Evolutionary conservation across 306 rosid genomes (phyloP).

Genomic region (Casuarina cunninghamiana): DNA sequence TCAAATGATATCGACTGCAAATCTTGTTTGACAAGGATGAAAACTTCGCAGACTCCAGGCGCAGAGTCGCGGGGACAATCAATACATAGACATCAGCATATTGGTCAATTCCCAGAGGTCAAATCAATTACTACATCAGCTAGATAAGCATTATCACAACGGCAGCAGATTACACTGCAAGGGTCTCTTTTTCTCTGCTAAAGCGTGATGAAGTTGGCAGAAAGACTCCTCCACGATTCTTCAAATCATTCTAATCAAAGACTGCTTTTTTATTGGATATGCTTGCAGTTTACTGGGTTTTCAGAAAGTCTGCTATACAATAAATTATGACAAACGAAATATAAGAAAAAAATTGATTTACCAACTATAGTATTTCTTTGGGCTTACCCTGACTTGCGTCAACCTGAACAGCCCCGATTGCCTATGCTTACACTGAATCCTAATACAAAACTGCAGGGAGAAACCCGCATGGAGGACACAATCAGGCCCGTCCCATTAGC

Average conservation of each 20-base stretch:
- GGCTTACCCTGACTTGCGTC: conserved; percentile 34
- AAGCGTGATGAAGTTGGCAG: background rate
- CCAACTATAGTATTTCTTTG: conserved; percentile 27
- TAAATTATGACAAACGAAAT: conserved; percentile 12
- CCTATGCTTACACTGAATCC: conserved; percentile 11
- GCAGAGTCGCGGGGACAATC: background rate
- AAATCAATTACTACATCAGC: background rate
- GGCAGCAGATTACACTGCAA: background rate
- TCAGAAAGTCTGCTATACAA: conserved; percentile 42
- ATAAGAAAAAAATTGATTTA: background rate
- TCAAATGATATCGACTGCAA: too few relatives aligned
- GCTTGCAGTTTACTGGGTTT: conserved; percentile 21
- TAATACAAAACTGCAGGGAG: conserved; percentile 17
- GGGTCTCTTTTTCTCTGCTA: background rate
- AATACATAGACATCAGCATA: background rate
- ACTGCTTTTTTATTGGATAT: background rate
- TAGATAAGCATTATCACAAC: background rate
- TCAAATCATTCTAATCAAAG: background rate
- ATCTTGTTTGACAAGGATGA: too few relatives aligned
- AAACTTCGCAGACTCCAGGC: too few relatives aligned
- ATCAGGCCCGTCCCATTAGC: too few relatives aligned
- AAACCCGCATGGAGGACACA: background rate
- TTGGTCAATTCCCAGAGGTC: background rate
- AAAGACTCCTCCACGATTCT: too few relatives aligned
- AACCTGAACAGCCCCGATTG: background rate